Evolutionary conservation across 108 stramenopile species (phyloP).

Genomic region (Skeletonema potamos): DNA sequence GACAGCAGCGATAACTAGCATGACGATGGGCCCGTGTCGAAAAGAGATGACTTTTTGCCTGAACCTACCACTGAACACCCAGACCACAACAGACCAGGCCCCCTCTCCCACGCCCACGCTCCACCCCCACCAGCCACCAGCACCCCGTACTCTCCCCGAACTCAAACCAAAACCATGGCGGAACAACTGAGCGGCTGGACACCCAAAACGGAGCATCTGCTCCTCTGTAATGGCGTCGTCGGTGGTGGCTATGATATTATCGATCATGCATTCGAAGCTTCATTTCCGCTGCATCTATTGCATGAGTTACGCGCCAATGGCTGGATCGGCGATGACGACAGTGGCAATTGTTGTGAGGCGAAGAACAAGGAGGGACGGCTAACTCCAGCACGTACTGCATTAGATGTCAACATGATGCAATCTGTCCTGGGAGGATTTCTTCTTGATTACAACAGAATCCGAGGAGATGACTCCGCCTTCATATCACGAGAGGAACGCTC

Average conservation of each 20-base stretch:
- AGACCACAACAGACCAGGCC: no score
- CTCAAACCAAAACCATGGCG: neutral
- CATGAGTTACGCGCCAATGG: slow-evolving; percentile 38
- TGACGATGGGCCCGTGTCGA: no score
- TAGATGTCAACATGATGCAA: slow-evolving; percentile 23
- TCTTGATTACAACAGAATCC: slow-evolving; percentile 5
- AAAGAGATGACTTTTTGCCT: no score
- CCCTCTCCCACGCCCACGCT: no score
- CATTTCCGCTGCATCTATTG: slow-evolving; percentile 36
- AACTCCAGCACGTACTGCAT: slow-evolving; percentile 16
- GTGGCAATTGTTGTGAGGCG: neutral
- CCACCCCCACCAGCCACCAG: no score
- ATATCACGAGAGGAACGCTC: slow-evolving; percentile 42
- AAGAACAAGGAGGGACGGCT: slow-evolving; percentile 4
- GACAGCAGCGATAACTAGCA: no score
- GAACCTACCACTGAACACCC: no score
- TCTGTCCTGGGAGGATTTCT: slow-evolving; percentile 12
- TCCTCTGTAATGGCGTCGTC: neutral
- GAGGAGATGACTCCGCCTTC: slow-evolving; percentile 55
- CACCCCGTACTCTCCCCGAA: no score
- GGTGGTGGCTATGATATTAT: slow-evolving; percentile 41
- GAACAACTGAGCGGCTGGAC: slow-evolving; percentile 17
- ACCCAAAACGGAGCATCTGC: slow-evolving; percentile 32
- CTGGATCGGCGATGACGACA: slow-evolving; percentile 23
- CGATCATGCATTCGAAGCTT: slow-evolving; percentile 41